Conservation (phyloP, 192 early-diverging fungal genomes). For the Backusella tuberculispora region DNA sequence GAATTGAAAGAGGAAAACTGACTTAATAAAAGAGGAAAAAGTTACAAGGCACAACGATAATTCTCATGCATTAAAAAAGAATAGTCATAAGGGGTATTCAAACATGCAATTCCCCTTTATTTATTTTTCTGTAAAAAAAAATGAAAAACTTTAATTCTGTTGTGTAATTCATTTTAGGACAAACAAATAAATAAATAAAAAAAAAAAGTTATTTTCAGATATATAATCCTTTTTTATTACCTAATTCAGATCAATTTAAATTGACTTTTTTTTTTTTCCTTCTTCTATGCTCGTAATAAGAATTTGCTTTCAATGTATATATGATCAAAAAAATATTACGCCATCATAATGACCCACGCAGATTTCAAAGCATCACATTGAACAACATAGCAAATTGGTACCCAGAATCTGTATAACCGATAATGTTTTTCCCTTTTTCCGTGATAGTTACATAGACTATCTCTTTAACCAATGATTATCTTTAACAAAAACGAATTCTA, state of each 20-base stretch:
- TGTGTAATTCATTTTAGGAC: background rate
- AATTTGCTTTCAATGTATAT: background rate
- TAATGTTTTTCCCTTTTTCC: background rate
- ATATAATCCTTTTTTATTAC: slow-evolving; percentile 1
- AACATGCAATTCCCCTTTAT: background rate
- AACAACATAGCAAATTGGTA: background rate
- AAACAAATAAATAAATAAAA: background rate
- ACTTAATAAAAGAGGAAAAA: background rate
- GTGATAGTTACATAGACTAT: background rate
- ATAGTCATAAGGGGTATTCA: background rate
- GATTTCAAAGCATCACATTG: background rate
- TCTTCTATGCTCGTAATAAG: background rate
- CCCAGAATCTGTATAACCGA: background rate
- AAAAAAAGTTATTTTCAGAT: slow-evolving; percentile 13
- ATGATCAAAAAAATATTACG: background rate
- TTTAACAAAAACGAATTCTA: too few relatives aligned
- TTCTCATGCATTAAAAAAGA: slow-evolving; percentile 10
- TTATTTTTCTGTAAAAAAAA: slow-evolving; percentile 5
- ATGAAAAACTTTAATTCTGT: background rate
- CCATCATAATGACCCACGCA: background rate
- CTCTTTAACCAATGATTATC: too few relatives aligned
- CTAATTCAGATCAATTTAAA: slow-evolving; percentile 8
- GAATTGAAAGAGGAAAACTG: background rate
- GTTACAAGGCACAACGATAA: slow-evolving; percentile 8
- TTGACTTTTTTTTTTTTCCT: background rate